phyloP scores from a whole-genome alignment of 768 basidiomycete species.

The Trametes punicea region DNA sequence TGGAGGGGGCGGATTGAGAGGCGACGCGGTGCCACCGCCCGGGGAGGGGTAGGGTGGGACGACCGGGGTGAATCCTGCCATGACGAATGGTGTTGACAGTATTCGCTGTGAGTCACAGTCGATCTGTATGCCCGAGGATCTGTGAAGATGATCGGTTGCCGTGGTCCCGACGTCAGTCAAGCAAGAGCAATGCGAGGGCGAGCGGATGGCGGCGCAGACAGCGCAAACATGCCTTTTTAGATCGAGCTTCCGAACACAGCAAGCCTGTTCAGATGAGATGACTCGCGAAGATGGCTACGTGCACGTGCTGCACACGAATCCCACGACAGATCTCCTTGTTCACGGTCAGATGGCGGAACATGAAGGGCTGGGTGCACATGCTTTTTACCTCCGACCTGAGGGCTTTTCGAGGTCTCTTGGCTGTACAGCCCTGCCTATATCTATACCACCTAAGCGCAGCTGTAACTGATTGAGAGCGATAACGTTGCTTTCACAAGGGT shows the following conservation, averaged over 20 bases:
- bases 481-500: no score
- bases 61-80: constrained; percentile 28
- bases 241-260: constrained; percentile 1
- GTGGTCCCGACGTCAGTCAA: neutral
- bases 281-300: neutral
- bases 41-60: constrained; percentile 31
- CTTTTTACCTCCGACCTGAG: neutral
- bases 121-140: neutral
- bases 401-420: neutral
- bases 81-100: constrained; percentile 9
- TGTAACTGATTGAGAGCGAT: neutral
- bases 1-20: constrained; percentile 21
- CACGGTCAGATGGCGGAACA: constrained; percentile 4
- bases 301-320: constrained; percentile 3
- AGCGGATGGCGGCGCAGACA: neutral
- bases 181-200: neutral
- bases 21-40: constrained; percentile 14
- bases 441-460: neutral
- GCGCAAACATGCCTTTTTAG: constrained; percentile 17
- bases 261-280: constrained; percentile 6
- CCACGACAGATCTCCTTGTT: neutral
- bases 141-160: neutral
- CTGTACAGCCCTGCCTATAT: neutral
- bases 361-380: neutral
- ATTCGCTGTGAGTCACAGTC: constrained; percentile 4